Evolutionary conservation across 1,284 basidiomycete genomes (phyloP).

Genomic region (Acaromyces ingoldii): DNA sequence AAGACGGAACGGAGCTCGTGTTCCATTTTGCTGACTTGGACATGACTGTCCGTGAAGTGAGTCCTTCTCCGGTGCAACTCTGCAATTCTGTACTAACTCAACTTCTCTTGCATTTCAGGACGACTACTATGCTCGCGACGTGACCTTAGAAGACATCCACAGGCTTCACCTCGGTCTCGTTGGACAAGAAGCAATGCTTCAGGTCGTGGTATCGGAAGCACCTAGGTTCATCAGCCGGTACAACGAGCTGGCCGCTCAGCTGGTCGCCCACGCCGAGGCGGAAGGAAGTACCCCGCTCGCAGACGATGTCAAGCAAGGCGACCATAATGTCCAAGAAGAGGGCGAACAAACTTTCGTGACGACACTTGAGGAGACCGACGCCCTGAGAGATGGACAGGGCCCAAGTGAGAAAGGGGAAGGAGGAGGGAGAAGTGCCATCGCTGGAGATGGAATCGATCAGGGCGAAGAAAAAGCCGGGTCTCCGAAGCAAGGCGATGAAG

Average conservation of each 20-base stretch:
- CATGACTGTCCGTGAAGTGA: slow-evolving; percentile 31
- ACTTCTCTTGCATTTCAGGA: slow-evolving; percentile 12
- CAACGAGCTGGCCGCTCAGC: slow-evolving; percentile 38
- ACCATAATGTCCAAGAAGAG: slow-evolving; percentile 7
- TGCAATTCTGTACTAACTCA: background rate
- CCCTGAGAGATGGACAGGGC: background rate
- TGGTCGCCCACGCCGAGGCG: slow-evolving; percentile 3
- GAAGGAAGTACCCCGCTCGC: slow-evolving; percentile 3
- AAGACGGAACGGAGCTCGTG: slow-evolving; percentile 37
- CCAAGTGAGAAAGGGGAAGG: background rate
- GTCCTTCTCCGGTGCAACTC: background rate
- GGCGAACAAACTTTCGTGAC: slow-evolving; percentile 22
- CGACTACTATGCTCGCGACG: slow-evolving; percentile 42
- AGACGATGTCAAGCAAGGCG: slow-evolving; percentile 3
- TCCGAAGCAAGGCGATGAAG: slow-evolving; percentile 4
- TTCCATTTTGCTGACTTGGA: slow-evolving; percentile 38
- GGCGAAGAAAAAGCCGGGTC: slow-evolving; percentile 19
- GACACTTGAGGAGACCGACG: background rate
- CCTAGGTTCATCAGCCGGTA: slow-evolving; percentile 43
- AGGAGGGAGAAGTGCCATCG: slow-evolving; percentile 3
- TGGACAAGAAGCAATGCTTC: slow-evolving; percentile 26
- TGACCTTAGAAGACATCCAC: slow-evolving; percentile 39
- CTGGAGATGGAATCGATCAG: slow-evolving; percentile 4
- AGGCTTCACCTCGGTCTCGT: slow-evolving; percentile 30
- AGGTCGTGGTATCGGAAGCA: slow-evolving; percentile 31